Evolutionary conservation across 305 asterid species (phyloP), one percentile per base, ranked within the genome.

Genomic region (Rubia occidens): DNA sequence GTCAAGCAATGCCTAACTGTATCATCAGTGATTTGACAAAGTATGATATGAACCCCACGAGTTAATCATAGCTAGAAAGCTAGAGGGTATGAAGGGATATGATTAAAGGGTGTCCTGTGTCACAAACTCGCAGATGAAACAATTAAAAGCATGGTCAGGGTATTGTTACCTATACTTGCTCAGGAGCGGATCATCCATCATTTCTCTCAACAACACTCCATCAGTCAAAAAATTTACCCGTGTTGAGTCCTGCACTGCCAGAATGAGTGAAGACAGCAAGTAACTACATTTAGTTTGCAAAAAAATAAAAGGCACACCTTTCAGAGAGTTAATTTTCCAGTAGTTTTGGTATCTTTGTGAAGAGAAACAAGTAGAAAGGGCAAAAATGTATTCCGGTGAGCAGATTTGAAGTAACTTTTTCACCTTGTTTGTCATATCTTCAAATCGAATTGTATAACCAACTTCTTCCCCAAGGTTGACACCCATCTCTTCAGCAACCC

Each of bases 171-270:
- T 90, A 78, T 89, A 94, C 82, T 88, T 89, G 89, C 96, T 90
- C 78, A 94, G 72, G 55, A 94, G 86, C 73, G 99, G 99, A 84
- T 94, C 97, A 77, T 89, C 97, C 97, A 94, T 94, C 99, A 94
- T 94, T 85, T 94, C 96, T 72, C 97, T 83, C 62, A 94, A 82
- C 81, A 94, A 79, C 65, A 94, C 96, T 77, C 99, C 99, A 83
- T 94, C 97, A 45, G 96, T 90, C 60, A 90, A 84, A 82, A 89
- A 94, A 47, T 94, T 94, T 75, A 94, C 82, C 85, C 90, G 79
- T 8, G 97, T 94, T 66, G 78, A 76, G 73, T 88, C 95, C 99
- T 87, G 86, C 63, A 73, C 71, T 68, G 72, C 80, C 78, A 77
- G 60, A 76, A 76, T 43, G 78, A 20, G 49, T 24, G 20, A 70